Evolutionary conservation across 140 eudicot species (phyloP), one percentile per base, ranked within the genome.

Genomic region (Oenanthe javanica): DNA sequence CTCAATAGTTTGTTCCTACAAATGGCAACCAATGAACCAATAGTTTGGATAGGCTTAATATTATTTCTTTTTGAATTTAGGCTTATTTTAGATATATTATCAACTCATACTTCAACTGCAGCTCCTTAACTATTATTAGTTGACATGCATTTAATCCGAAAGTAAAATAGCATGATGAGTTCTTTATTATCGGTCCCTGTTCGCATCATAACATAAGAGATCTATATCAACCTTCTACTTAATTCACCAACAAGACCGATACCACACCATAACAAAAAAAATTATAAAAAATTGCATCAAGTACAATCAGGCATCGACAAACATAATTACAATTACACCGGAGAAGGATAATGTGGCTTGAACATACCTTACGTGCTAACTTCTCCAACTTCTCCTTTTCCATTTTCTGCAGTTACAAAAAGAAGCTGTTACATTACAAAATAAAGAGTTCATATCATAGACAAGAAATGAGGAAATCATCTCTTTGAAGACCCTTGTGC

Each of bases 371-470:
- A 5, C 45, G 73, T 9, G 46, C 73, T 25, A 14, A 15, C 73
- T 67, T 67, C 46, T 67, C 73, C 21, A 67, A 67, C 73, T 67
- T 67, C 9, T 67, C 73, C 21, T 31, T 67, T 67, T 67, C 73
- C 42, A 36, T 67, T 36, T 67, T 67, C 73, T 67, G 73, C 73
- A 13, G 46, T 67, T 31, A 67, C 8, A 67, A 36, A 31, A 27
- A 63, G 14, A 59, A 42, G 70, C 70, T 10, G 46, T 67, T 67
- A 67, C 45, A 31, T 11, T 31, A 12, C 45, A 67, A 31, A 67
- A 27, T 13, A n/a, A 61, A 23, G 70, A 23, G 15, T 59, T 15
- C 67, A 59, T 59, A 61, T 61, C 69, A 61, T 61, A 23, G 1
- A 61, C 70, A 61, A 21, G 5, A 61, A 59, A 61, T 0, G 25